A percentile compares a stretch with the other conserved stretches of the same genome.
Evolutionary conservation across 257 asterid genomes (phyloP).

Genomic region (Petunia axillaris): DNA sequence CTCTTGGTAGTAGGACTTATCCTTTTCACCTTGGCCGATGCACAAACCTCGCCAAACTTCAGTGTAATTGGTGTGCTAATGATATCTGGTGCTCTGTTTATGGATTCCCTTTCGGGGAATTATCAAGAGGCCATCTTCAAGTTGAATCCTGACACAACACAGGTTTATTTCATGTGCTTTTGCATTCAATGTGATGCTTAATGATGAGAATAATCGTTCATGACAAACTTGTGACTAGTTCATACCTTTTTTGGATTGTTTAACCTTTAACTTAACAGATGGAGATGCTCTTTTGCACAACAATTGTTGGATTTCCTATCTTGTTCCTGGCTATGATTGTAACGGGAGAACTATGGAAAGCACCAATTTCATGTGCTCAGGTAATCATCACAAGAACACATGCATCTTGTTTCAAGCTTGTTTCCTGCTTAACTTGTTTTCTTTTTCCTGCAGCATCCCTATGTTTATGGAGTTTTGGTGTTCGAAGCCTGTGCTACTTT

Average conservation of each 20-base stretch:
- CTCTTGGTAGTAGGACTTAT: constrained; percentile 84
- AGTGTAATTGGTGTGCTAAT: constrained; percentile 76
- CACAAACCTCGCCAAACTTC: constrained; percentile 86
- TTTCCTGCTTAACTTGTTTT: constrained; percentile 6
- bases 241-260: background rate
- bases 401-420: background rate
- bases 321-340: constrained; percentile 85
- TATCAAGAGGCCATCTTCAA: constrained; percentile 93
- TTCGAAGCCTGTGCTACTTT: constrained; percentile 97
- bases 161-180: constrained; percentile 47
- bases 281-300: constrained; percentile 96
- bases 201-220: constrained; percentile 12
- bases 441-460: constrained; percentile 66
- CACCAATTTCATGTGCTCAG: constrained; percentile 83
- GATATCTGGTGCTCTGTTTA: constrained; percentile 80
- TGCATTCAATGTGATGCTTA: background rate
- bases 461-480: constrained; percentile 85
- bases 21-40: constrained; percentile 91
- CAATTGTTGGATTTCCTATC: constrained; percentile 96
- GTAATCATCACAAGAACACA: constrained; percentile 34
- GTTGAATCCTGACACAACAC: constrained; percentile 82
- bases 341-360: constrained; percentile 79
- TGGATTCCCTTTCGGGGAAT: constrained; percentile 91
- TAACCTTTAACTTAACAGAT: constrained; percentile 47
- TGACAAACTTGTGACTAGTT: background rate